A percentile compares a stretch with the other conserved stretches of the same genome.
Evolutionary conservation across 768 basidiomycete species (phyloP).

Genomic region (Collybia nuda): DNA sequence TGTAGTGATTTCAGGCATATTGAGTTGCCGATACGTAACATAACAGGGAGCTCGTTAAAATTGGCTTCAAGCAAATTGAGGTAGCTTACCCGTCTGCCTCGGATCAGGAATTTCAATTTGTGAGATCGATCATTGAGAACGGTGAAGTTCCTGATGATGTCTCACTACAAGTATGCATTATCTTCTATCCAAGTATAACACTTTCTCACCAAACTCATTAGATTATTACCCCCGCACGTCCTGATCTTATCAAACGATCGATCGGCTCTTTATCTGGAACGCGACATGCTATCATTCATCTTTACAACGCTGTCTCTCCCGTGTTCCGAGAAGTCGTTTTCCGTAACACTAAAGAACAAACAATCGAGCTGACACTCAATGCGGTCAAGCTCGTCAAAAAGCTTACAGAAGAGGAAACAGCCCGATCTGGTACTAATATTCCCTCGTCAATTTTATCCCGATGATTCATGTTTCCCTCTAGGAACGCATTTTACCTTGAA

Average conservation of each 20-base stretch:
- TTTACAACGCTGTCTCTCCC: constrained; percentile 82
- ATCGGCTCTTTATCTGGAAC: constrained; percentile 74
- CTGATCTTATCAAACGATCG: constrained; percentile 74
- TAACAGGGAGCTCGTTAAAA: constrained; percentile 67
- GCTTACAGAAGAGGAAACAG: constrained; percentile 65
- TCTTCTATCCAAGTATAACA: neutral
- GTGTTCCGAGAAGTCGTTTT: constrained; percentile 81
- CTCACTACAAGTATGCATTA: constrained; percentile 66
- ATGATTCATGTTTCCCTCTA: constrained; percentile 1
- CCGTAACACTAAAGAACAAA: constrained; percentile 72
- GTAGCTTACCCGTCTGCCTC: constrained; percentile 83
- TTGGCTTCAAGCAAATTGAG: constrained; percentile 87
- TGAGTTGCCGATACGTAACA: constrained; percentile 54
- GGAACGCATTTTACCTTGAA: constrained; percentile 72
- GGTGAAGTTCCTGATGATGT: constrained; percentile 72
- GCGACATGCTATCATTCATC: constrained; percentile 80
- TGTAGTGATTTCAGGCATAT: neutral
- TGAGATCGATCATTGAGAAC: constrained; percentile 65
- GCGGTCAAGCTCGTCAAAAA: constrained; percentile 72
- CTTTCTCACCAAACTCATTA: constrained; percentile 20
- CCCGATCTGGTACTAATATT: constrained; percentile 45
- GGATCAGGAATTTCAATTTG: constrained; percentile 77
- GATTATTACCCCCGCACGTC: constrained; percentile 80
- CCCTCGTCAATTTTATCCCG: neutral
- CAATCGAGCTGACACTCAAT: constrained; percentile 65